Base-by-base conservation (phyloP, 495 filamentous ascomycete species). In the Penicillium daleae region DNA sequence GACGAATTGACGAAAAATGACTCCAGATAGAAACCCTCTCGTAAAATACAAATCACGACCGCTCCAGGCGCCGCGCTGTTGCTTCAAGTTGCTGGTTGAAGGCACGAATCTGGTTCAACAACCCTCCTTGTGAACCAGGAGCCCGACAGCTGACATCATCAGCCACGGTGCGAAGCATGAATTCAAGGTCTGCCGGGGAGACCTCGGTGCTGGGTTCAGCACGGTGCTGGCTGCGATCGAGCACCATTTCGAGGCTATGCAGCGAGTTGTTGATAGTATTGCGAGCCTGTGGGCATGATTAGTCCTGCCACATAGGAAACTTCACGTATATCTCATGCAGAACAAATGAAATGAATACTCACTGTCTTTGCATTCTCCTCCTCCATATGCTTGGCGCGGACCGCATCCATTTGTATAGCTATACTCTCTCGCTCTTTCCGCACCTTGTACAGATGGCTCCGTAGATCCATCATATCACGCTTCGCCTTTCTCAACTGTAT, bases 381-480 rank as follows among this genome's bases (percentile, higher is more conserved):
- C 54, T 74, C 76, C 22, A 71, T 67, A 59, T 90, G 87, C 64
- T 80, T 81, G 46, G 82, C 83, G 26, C 89, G 79, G 31, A 92
- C 80, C 12, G 86, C 84, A 65, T 93, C 90, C 82, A 88, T 89
- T 52, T 82, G 82, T 61, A 92, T 67, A 12, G 87, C 86, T 29
- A 92, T 78, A 63, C 84, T 79, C 63, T 92, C 86, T 31, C 88
- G 77, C 74, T 91, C 85, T 44, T 78, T 80, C 22, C 87, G 84
- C 19, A 92, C 74, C 7, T 82, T 80, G 63, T 89, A 77, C 44
- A 92, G 82, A 48, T 89, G 84, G 15, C 83, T 83, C 40, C 90
- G 83, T 37, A 90, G 74, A n/a, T 80, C 76, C 27, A 86, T 71
- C 75, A 88, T 89, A 63, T 88, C 83, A 62, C 86, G 87, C 70